phyloP scores from a whole-genome alignment of 305 asterid genomes.

The Rubia tinctorum region DNA sequence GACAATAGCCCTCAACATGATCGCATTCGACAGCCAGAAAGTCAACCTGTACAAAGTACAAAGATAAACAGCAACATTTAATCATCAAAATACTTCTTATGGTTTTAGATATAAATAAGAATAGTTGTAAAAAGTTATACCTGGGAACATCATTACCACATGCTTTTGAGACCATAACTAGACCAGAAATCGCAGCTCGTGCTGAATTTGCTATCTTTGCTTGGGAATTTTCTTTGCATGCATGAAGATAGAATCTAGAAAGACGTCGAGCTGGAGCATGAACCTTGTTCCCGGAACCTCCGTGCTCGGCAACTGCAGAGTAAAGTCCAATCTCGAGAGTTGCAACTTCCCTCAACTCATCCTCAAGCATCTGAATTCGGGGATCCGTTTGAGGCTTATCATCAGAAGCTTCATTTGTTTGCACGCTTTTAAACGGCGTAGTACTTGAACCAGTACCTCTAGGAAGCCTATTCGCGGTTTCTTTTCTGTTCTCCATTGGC shows the following conservation, averaged over 20 bases:
- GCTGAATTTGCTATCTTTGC: slow-evolving; percentile 82
- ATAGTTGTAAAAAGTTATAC: slow-evolving; percentile 28
- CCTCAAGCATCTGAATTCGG: slow-evolving; percentile 69
- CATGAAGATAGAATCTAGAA: slow-evolving; percentile 68
- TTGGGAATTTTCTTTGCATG: slow-evolving; percentile 50
- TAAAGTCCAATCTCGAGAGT: slow-evolving; percentile 77
- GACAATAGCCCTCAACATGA: slow-evolving; percentile 84
- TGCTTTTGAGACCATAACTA: slow-evolving; percentile 85
- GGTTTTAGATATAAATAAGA: neutral
- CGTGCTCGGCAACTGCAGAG: slow-evolving; percentile 82
- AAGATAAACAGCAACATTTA: neutral
- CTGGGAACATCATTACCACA: slow-evolving; percentile 96
- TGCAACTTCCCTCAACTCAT: slow-evolving; percentile 82
- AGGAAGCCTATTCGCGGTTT: slow-evolving; percentile 28
- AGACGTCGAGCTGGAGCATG: slow-evolving; percentile 93
- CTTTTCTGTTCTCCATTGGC: slow-evolving; percentile 25
- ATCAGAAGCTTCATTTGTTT: slow-evolving; percentile 29
- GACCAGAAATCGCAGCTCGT: slow-evolving; percentile 74
- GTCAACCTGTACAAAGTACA: no score
- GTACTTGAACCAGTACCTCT: slow-evolving; percentile 25
- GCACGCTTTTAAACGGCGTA: slow-evolving; percentile 27
- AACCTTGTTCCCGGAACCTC: slow-evolving; percentile 68
- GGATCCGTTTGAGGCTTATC: slow-evolving; percentile 45
- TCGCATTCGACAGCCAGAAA: slow-evolving; percentile 89
- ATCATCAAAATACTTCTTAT: neutral